Conservation (phyloP, 2,329 filamentous ascomycete species). For the Fusarium annulatum region DNA sequence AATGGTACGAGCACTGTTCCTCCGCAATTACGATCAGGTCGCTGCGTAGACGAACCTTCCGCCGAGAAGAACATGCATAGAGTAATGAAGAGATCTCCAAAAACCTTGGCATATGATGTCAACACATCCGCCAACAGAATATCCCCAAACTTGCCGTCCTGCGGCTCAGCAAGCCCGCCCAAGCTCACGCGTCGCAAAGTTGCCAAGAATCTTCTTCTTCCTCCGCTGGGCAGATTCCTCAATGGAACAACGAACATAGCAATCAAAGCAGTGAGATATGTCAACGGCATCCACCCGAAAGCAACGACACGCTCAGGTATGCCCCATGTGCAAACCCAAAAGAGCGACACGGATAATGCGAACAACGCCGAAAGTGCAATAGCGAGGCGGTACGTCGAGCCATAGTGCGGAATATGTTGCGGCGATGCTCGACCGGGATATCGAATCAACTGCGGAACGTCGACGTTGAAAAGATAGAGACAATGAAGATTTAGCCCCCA, state of each 20-base stretch:
- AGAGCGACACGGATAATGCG: constrained; percentile 76
- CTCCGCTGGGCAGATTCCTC: constrained; percentile 73
- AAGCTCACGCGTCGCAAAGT: constrained; percentile 83
- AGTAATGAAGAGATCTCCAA: constrained; percentile 88
- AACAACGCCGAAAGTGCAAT: constrained; percentile 79
- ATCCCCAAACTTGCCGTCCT: constrained; percentile 94
- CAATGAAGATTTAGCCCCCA: constrained; percentile 95
- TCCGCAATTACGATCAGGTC: constrained; percentile 84
- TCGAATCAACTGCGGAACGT: constrained; percentile 86
- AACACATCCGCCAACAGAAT: constrained; percentile 92
- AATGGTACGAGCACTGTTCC: constrained; percentile 83
- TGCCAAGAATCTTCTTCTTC: constrained; percentile 78
- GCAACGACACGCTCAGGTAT: constrained; percentile 74
- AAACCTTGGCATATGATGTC: constrained; percentile 92
- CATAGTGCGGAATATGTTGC: constrained; percentile 78
- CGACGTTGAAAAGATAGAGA: constrained; percentile 82
- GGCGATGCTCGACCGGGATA: constrained; percentile 81
- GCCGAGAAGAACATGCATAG: constrained; percentile 89
- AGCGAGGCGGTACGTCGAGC: constrained; percentile 87
- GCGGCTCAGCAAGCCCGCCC: constrained; percentile 85
- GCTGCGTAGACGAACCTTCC: constrained; percentile 78
- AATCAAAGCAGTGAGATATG: constrained; percentile 79
- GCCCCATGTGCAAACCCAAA: constrained; percentile 84
- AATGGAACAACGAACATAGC: constrained; percentile 79
- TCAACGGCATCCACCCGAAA: constrained; percentile 88